Base-by-base conservation (phyloP, 192 early-diverging fungal species). In the Coemansia guatemalensis region DNA sequence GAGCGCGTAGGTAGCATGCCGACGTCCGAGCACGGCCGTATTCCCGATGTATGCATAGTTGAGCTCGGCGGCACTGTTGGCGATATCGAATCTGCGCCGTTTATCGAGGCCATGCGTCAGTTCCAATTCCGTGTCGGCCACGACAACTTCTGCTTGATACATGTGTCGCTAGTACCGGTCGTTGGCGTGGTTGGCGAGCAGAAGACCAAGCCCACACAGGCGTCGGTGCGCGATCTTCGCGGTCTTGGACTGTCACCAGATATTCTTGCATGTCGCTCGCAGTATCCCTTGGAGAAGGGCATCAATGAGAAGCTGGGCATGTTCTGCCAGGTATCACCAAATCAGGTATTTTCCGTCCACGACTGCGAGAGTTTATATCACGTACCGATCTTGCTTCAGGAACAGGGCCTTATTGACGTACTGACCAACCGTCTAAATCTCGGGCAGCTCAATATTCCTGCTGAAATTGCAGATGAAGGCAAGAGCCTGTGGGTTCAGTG, bases 61-160 rank as follows among this genome's bases (percentile, higher is more conserved):
- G 97, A 99, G 80, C 83, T 99, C 33, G 96, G 97, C 70, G 97
- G 97, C 54, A 97, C 96, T 48, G 95, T 99, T 17, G 97, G 97
- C 68, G 97, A 99, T 70, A 97, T 99, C 67, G 97, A 99, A 79
- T 95, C 93, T 21, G 95, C 96, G 50, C 97, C 96, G n/a, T 99
- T 97, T 67, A 89, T 98, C 62, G 97, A 99, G 82, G 97, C 97
- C 25, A 95, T 99, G 92, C 92, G 97, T 60, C 97, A 99, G 81
- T 99, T 99, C 88, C 97, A 99, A 79, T 98, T 97, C 87, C 91
- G 96, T 67, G 97, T 99, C 23, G 97, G 97, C 17, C 89, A 91
- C 75, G 94, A 95, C 60, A 99, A 99, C 88, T 98, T 99, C 74
- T 96, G 90, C 62, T 73, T 97, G 71, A 95, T 97, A 66, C 97